Conservation (phyloP, 2,329 filamentous ascomycete genomes). For the Penicillium rolfsii region DNA sequence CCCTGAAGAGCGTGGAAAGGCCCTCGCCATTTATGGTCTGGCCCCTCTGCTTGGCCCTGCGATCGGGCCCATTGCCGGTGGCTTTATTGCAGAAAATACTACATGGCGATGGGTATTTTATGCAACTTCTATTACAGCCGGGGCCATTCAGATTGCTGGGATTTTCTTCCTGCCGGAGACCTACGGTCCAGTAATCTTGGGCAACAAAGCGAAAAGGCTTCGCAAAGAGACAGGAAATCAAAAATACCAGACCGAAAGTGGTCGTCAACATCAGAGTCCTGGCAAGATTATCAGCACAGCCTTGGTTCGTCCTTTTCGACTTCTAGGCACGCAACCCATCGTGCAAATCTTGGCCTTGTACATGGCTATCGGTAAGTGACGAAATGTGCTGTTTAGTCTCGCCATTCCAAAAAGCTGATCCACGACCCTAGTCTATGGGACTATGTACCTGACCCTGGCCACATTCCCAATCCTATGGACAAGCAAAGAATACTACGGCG, state of each 20-base stretch:
- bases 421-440: constrained; percentile 52
- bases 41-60: constrained; percentile 68
- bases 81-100: constrained; percentile 64
- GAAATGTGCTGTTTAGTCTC: not conserved
- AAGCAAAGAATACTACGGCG: constrained; percentile 50
- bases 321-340: not conserved
- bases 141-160: constrained; percentile 62
- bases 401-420: not conserved
- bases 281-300: not conserved
- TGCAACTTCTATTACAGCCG: constrained; percentile 65
- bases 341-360: not conserved
- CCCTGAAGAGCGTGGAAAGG: constrained; percentile 49
- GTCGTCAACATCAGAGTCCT: not conserved
- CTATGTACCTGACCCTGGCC: constrained; percentile 66
- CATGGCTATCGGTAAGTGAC: not conserved
- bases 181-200: constrained; percentile 43
- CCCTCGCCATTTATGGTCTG: constrained; percentile 65
- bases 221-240: not conserved
- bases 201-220: not conserved
- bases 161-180: constrained; percentile 67
- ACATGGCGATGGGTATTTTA: constrained; percentile 77
- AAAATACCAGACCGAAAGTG: not conserved
- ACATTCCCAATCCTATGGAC: constrained; percentile 66
- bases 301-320: not conserved
- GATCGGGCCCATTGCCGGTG: constrained; percentile 67